Base-by-base conservation (phyloP, 805 yeast species). In the Zygoascus ofunaensis region DNA sequence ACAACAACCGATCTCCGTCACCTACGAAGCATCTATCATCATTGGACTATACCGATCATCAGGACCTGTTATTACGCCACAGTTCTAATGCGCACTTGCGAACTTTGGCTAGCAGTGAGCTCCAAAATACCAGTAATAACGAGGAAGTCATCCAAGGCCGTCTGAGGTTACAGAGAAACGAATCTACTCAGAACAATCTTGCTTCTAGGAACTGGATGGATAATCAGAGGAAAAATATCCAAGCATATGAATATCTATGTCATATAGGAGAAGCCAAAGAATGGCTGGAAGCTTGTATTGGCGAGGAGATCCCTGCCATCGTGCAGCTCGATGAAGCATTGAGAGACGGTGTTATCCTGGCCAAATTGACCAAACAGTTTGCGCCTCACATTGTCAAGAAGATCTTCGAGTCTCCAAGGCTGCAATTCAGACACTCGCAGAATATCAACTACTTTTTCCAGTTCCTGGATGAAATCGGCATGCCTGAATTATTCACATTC, bases 351-450 rank as follows among this genome's bases (percentile, higher is more conserved):
- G 87, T 89, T 1, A 70, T 79, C 37, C 66, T 92, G 30, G 97
- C 97, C 2, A 79, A 83, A 56, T 62, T 90, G 35, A 79, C 94
- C 5, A 75, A 77, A 53, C 73, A 69, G 2, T 78, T 92, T 43
- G 76, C 82, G 39, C 90, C 96, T 0, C 71, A 75, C 0, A 65
- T 74, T 43, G 79, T 79, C 40, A 66, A 69, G 52, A 61, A 76
- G 60, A 68, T 71, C 14, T 78, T 77, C 32, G 65, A 74, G 55
- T 77, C 77, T 40, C 73, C 73, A 53, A 83, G 69, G 51, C 70
- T 89, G 34, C 89, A 87, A 59, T 92, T 86, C 68, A 79, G 83
- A 49, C 95, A 87, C 61, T 86, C 95, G 0, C 97, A 92, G 58
- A 92, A 92, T 59, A 90, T 92, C 58, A 86, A 87, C 55, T 70